Conservation (phyloP, 2,329 filamentous ascomycete genomes). For the Diaporthe eres region DNA sequence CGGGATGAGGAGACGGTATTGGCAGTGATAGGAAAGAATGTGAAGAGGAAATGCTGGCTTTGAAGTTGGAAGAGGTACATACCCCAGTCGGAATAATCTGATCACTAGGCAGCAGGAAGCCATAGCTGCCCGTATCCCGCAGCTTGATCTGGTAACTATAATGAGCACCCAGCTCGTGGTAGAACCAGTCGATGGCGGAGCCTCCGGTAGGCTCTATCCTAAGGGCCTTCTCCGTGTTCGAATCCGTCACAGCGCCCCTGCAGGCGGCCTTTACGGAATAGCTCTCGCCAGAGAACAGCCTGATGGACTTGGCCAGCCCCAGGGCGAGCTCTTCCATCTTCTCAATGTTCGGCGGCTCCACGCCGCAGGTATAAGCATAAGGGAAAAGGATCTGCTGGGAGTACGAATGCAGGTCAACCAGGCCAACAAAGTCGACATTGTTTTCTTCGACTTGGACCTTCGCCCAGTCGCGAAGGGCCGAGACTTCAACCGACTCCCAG, state of each 20-base stretch:
- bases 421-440: slow-evolving; percentile 83
- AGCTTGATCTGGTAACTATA: slow-evolving; percentile 97
- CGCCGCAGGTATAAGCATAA: slow-evolving; percentile 86
- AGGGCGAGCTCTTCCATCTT: slow-evolving; percentile 92
- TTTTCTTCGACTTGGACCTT: slow-evolving; percentile 80
- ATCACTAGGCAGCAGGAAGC: slow-evolving; percentile 88
- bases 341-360: slow-evolving; percentile 86
- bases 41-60: background rate
- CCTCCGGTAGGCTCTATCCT: slow-evolving; percentile 84
- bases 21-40: background rate
- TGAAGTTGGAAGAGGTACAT: background rate
- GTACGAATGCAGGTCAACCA: slow-evolving; percentile 94
- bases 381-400: slow-evolving; percentile 96
- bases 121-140: slow-evolving; percentile 92
- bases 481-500: slow-evolving; percentile 87
- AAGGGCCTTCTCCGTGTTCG: slow-evolving; percentile 36
- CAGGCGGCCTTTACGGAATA: slow-evolving; percentile 89
- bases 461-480: slow-evolving; percentile 84
- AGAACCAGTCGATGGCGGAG: slow-evolving; percentile 95
- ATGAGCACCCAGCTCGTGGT: slow-evolving; percentile 84
- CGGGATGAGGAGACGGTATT: background rate
- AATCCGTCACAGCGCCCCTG: slow-evolving; percentile 75
- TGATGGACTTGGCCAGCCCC: slow-evolving; percentile 90
- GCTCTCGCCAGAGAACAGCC: slow-evolving; percentile 80
- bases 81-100: slow-evolving; percentile 87